Conservation (phyloP, 2,329 filamentous ascomycete genomes). For the Davidsoniella australis region DNA sequence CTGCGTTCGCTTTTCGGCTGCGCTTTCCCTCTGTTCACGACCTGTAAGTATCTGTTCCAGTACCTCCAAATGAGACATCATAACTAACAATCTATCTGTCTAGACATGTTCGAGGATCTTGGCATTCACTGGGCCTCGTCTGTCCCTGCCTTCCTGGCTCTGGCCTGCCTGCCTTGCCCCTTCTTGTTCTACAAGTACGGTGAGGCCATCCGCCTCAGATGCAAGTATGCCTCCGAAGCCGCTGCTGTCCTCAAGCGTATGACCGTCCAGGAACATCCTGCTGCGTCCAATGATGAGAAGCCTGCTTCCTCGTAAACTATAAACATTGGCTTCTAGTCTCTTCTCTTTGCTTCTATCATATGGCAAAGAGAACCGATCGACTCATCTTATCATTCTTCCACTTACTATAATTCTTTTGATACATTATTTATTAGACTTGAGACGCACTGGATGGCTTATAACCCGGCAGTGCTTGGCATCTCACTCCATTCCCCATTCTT, state of each 20-base stretch:
- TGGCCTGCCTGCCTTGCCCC: conserved; percentile 56
- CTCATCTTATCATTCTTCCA: too few relatives aligned
- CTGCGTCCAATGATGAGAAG: background rate
- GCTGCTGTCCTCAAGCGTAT: conserved; percentile 38
- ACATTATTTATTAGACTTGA: too few relatives aligned
- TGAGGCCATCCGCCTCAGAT: conserved; percentile 40
- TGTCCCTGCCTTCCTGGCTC: conserved; percentile 55
- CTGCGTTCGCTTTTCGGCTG: conserved; percentile 56
- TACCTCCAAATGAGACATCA: too few relatives aligned
- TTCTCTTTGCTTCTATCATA: too few relatives aligned
- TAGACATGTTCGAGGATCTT: conserved; percentile 35
- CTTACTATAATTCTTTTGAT: too few relatives aligned
- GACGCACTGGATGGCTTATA: too few relatives aligned
- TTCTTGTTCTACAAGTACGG: conserved; percentile 65
- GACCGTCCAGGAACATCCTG: conserved; percentile 14
- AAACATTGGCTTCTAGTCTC: too few relatives aligned
- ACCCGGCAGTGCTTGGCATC: too few relatives aligned
- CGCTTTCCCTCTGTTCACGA: conserved; percentile 57
- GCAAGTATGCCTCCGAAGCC: conserved; percentile 53
- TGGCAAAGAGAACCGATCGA: too few relatives aligned
- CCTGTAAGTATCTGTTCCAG: conserved; percentile 12
- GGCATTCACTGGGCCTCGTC: conserved; percentile 63
- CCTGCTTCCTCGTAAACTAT: background rate
- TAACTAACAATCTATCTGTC: background rate
- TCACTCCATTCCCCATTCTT: too few relatives aligned